Evolutionary conservation across 2,329 filamentous ascomycete genomes (phyloP).

Genomic region (Pestalotiopsis fici): DNA sequence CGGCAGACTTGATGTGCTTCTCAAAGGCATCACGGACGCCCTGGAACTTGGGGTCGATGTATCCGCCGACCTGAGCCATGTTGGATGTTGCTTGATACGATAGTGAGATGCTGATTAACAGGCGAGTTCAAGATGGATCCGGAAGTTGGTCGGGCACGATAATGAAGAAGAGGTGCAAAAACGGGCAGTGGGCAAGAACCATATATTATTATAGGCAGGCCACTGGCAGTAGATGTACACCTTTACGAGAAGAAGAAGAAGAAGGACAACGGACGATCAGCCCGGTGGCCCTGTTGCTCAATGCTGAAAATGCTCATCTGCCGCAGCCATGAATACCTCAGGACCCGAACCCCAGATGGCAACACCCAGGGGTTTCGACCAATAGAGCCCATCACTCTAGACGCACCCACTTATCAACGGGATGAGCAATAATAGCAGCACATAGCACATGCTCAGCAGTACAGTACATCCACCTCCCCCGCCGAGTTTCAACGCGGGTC

Average conservation of each 20-base stretch:
- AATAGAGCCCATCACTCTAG: neutral
- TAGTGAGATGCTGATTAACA: neutral
- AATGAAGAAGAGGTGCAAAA: neutral
- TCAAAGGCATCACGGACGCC: conserved; percentile 33
- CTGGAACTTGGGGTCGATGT: conserved; percentile 35
- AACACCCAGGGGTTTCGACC: neutral
- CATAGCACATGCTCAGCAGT: too few species aligned
- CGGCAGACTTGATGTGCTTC: conserved; percentile 31
- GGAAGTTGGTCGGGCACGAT: neutral
- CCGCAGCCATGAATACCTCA: neutral
- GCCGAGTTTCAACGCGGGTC: neutral
- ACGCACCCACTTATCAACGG: neutral
- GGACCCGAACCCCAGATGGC: neutral
- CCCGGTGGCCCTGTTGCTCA: neutral
- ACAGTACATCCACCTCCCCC: neutral
- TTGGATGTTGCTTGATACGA: neutral
- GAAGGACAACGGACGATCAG: neutral
- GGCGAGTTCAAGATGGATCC: neutral
- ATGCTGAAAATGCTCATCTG: neutral
- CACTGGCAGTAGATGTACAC: neutral
- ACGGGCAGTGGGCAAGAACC: neutral
- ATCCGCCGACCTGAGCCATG: conserved; percentile 31
- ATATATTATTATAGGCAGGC: neutral
- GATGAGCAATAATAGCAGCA: neutral
- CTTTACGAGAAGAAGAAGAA: neutral